phyloP scores from a whole-genome alignment of 2,329 filamentous ascomycete genomes.

The Colletotrichum falcatum region DNA sequence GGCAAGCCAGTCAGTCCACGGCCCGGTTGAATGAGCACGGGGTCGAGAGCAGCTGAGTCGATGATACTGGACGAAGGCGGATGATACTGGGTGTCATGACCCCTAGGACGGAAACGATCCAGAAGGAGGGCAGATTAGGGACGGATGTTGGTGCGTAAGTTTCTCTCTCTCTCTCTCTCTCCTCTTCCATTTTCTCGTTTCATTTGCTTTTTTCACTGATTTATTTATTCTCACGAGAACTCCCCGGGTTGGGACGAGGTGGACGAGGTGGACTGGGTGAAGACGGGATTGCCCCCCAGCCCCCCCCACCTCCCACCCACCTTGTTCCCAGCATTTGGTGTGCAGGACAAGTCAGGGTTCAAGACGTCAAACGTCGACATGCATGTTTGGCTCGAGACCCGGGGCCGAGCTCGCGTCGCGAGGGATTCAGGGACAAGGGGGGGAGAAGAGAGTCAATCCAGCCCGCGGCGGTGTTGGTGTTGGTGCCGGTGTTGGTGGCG shows the following conservation, averaged over 20 bases:
- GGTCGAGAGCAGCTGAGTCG: neutral
- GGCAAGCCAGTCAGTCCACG: neutral
- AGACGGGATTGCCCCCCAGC: neutral
- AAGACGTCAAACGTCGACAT: constrained; percentile 24
- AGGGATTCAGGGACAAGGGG: neutral
- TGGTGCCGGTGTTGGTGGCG: too few relatives aligned
- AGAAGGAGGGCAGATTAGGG: neutral
- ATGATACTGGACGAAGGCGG: neutral
- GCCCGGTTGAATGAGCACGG: neutral
- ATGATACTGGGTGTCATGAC: neutral
- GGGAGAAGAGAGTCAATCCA: neutral
- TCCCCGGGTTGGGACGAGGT: neutral
- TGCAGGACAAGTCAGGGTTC: constrained; percentile 22
- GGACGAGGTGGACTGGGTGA: neutral
- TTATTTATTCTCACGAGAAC: neutral
- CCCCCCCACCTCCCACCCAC: neutral
- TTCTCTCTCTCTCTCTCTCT: neutral
- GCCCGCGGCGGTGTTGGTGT: too few relatives aligned
- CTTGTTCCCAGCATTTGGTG: neutral
- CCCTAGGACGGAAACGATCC: neutral
- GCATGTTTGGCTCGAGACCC: constrained; percentile 13
- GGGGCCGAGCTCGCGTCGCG: constrained; percentile 32
- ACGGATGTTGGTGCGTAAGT: neutral
- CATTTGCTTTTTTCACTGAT: neutral
- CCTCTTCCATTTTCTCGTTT: too few relatives aligned